Conservation (phyloP, 495 filamentous ascomycete genomes). For the Daldinia bambusicola region DNA sequence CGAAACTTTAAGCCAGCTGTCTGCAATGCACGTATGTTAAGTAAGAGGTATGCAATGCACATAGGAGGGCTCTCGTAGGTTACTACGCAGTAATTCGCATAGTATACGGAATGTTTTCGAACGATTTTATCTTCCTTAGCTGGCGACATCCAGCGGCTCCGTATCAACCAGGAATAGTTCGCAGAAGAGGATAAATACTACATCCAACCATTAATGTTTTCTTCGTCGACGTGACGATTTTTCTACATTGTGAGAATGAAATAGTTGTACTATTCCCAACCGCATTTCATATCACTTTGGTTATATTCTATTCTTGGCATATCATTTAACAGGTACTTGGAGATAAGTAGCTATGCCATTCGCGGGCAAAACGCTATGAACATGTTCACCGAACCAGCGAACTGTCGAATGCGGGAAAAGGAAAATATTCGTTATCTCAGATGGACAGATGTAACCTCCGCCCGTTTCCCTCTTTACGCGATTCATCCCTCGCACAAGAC, state of each 20-base stretch:
- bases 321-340: no score
- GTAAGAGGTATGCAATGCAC: constrained; percentile 13
- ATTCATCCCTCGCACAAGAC: constrained; percentile 24
- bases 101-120: not conserved
- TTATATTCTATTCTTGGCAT: not conserved
- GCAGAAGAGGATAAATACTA: constrained; percentile 24
- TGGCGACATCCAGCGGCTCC: constrained; percentile 5
- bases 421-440: constrained; percentile 14
- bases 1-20: constrained; percentile 18
- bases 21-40: constrained; percentile 24
- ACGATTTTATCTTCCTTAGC: not conserved
- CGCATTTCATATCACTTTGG: not conserved
- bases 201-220: constrained; percentile 7
- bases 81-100: constrained; percentile 2
- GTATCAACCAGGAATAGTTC: constrained; percentile 3
- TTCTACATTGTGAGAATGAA: not conserved
- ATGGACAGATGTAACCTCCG: constrained; percentile 7
- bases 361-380: constrained; percentile 5
- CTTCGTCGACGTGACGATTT: not conserved
- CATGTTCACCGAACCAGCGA: constrained; percentile 17
- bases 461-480: constrained; percentile 22
- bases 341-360: no score
- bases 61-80: not conserved
- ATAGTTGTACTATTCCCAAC: not conserved
- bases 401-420: constrained; percentile 33